Evolutionary conservation across 73 alveolate species (phyloP).

Genomic region (Tetrahymena malaccensis): DNA sequence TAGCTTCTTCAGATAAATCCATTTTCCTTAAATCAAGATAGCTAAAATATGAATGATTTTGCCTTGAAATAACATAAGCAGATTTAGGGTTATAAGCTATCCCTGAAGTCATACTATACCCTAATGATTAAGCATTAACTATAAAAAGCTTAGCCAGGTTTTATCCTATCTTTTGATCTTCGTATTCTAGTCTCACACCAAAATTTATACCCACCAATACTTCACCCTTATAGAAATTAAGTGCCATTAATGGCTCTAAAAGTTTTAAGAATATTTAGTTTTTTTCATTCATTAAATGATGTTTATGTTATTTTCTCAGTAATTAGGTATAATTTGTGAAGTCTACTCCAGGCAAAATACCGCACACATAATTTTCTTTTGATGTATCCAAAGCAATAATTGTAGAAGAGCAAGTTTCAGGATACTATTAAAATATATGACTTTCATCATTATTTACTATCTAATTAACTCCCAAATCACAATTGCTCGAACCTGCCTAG

Average conservation of each 20-base stretch:
- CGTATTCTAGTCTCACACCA: not conserved
- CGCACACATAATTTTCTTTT: not conserved
- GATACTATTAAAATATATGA: not conserved
- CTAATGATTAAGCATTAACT: not conserved
- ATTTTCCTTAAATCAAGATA: not conserved
- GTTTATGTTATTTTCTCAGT: not conserved
- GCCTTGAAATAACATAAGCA: not conserved
- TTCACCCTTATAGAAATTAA: not conserved
- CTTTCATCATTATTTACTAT: not conserved
- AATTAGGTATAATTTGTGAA: not conserved
- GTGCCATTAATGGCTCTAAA: not conserved
- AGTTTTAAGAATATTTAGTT: not conserved
- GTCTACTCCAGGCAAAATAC: not conserved
- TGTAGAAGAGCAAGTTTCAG: not conserved
- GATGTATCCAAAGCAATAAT: not conserved
- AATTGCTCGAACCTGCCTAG: not conserved
- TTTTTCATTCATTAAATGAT: not conserved
- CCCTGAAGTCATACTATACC: not conserved
- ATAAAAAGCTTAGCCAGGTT: not conserved
- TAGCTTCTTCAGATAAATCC: not conserved
- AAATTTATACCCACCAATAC: not conserved
- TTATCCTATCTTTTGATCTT: not conserved
- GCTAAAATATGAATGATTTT: not conserved
- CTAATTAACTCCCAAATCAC: not conserved
- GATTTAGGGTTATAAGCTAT: not conserved